Conservation (phyloP, 805 yeast genomes). For the Wickerhamiella slavikovae region DNA sequence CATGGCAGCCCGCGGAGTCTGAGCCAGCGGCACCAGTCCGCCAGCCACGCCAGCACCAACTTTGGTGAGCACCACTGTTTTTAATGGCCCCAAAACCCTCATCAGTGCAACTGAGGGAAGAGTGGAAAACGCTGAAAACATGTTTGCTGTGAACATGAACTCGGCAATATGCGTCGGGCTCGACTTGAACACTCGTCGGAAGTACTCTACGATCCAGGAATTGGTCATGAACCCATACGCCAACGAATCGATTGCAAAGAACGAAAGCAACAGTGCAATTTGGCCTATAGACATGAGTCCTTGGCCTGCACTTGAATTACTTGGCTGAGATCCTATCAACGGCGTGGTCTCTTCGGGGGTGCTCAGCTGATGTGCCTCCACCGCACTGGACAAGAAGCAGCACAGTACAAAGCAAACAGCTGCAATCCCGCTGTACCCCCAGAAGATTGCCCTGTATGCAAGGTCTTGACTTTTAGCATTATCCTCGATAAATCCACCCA, state of each 20-base stretch:
- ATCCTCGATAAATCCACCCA: conserved; percentile 41
- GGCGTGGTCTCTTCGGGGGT: not conserved
- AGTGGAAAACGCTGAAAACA: conserved; percentile 32
- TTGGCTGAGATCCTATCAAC: not conserved
- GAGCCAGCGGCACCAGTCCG: conserved; percentile 29
- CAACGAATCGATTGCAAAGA: conserved; percentile 66
- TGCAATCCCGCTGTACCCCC: conserved; percentile 35
- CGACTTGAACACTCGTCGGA: conserved; percentile 33
- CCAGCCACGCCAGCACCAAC: conserved; percentile 56
- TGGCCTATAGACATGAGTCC: conserved; percentile 1
- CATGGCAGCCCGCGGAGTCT: conserved; percentile 26
- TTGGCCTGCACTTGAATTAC: not conserved
- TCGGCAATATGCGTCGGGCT: conserved; percentile 44
- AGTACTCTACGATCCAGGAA: conserved; percentile 76
- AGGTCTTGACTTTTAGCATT: conserved; percentile 9
- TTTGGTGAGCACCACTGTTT: conserved; percentile 54
- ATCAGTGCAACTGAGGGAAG: conserved; percentile 53
- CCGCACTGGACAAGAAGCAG: conserved; percentile 23
- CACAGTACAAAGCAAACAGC: conserved; percentile 25
- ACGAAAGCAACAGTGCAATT: conserved; percentile 6
- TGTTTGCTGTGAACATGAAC: conserved; percentile 9
- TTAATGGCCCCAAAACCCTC: conserved; percentile 51
- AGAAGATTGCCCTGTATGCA: conserved; percentile 35
- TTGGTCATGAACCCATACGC: conserved; percentile 79
- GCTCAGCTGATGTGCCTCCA: not conserved